A percentile compares a stretch with the other conserved stretches of the same genome.
These are phyloP conservation scores for Guadua angustifolia DNA, from an alignment of 176 grass and related monocot genomes.

Conservation along the genomic window DNA sequence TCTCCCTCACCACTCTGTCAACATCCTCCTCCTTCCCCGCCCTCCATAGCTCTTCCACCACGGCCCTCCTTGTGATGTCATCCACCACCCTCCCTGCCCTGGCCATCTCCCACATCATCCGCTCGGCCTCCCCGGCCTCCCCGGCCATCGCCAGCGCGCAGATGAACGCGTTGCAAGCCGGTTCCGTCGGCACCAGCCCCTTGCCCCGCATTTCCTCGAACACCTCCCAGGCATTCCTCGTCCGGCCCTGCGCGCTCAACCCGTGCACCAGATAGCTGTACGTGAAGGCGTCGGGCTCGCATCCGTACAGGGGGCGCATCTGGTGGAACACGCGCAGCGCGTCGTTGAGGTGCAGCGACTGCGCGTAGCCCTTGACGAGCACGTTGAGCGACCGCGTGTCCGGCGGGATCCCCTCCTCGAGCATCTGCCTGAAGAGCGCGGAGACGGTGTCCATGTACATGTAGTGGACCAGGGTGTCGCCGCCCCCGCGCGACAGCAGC, in stretches of 20 bases:
- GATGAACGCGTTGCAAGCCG: constrained; percentile 60
- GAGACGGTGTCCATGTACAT: constrained; percentile 81
- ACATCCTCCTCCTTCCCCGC: constrained; percentile 48
- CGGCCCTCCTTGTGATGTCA: constrained; percentile 52
- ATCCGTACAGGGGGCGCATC: constrained; percentile 73
- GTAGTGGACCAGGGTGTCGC: constrained; percentile 70
- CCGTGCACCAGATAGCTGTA: constrained; percentile 84
- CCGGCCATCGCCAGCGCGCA: constrained; percentile 64
- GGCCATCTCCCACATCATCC: constrained; percentile 67
- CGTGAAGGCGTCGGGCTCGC: constrained; percentile 65
- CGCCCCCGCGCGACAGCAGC: constrained; percentile 62
- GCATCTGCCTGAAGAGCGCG: constrained; percentile 85
- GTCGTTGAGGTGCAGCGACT: constrained; percentile 85
- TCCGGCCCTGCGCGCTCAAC: constrained; percentile 74
- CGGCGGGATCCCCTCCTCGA: constrained; percentile 66
- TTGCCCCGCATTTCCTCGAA: constrained; percentile 60
- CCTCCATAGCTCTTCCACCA: constrained; percentile 58
- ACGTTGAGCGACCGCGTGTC: constrained; percentile 74
- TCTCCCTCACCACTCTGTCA: constrained; percentile 45
- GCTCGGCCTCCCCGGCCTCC: constrained; percentile 48
- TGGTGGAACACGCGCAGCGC: constrained; percentile 80
- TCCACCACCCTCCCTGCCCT: constrained; percentile 54
- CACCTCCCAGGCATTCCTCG: constrained; percentile 65
- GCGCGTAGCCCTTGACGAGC: constrained; percentile 71
- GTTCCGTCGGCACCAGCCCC: constrained; percentile 41